A percentile compares a stretch with the other conserved stretches of the same genome.
phyloP scores from a whole-genome alignment of 345 rosid species.

The Eucalyptus cladocalyx region DNA sequence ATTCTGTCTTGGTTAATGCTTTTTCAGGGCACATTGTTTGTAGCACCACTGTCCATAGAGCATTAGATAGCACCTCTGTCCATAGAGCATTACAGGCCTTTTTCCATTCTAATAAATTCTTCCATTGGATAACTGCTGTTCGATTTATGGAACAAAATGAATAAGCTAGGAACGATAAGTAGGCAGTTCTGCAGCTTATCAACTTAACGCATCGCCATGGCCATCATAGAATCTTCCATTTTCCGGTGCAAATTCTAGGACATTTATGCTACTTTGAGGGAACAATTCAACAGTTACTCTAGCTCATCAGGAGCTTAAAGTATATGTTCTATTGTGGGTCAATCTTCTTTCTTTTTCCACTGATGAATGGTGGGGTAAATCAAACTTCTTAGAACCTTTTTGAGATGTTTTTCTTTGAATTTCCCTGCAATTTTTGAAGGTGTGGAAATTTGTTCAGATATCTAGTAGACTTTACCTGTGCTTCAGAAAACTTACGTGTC shows the following conservation, averaged over 20 bases:
- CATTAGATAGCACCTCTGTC: background rate
- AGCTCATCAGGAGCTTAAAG: background rate
- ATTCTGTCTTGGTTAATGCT: background rate
- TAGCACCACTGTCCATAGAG: background rate
- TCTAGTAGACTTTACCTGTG: background rate
- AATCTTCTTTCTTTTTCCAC: background rate
- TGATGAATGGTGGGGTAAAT: background rate
- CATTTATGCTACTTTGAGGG: background rate
- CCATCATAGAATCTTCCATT: background rate
- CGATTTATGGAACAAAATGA: background rate
- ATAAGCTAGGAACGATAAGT: background rate
- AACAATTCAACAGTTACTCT: background rate
- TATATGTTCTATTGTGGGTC: background rate
- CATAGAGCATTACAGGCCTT: background rate
- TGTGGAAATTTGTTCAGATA: background rate
- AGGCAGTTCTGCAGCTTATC: background rate
- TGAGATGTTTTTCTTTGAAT: background rate
- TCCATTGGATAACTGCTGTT: background rate
- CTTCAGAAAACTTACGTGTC: background rate
- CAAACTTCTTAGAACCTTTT: background rate
- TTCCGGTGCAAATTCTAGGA: background rate
- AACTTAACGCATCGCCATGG: background rate
- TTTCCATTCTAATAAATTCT: background rate
- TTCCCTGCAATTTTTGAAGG: background rate
- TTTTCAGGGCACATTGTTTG: background rate